Conservation (phyloP, 2,329 filamentous ascomycete species). For the Claviceps humidiphila region DNA sequence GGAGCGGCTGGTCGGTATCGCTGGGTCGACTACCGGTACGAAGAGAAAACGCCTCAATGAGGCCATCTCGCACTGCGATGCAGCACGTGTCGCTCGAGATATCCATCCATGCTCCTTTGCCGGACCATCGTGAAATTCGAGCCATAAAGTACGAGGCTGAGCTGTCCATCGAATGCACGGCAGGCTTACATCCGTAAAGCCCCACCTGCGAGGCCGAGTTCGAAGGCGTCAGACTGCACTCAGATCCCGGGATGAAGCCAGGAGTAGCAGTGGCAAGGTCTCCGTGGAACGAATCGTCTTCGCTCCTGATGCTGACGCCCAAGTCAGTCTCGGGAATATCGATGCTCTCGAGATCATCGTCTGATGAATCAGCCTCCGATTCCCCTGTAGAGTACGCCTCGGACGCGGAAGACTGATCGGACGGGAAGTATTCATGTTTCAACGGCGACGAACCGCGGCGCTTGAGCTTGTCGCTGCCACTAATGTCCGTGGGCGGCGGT, state of each 20-base stretch:
- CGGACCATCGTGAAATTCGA: slow-evolving; percentile 48
- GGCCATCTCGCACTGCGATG: slow-evolving; percentile 42
- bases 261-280: slow-evolving; percentile 17
- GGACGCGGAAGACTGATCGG: slow-evolving; percentile 49
- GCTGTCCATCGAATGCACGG: slow-evolving; percentile 18
- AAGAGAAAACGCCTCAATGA: slow-evolving; percentile 43
- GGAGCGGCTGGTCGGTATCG: slow-evolving; percentile 32
- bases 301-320: slow-evolving; percentile 39
- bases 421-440: slow-evolving; percentile 94
- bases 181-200: slow-evolving; percentile 33
- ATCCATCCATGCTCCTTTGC: slow-evolving; percentile 48
- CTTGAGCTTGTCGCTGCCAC: slow-evolving; percentile 33
- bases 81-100: slow-evolving; percentile 38
- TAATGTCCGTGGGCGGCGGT: slow-evolving; percentile 25
- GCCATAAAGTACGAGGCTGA: slow-evolving; percentile 36
- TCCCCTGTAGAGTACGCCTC: slow-evolving; percentile 37
- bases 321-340: slow-evolving; percentile 46
- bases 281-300: slow-evolving; percentile 9
- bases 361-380: slow-evolving; percentile 33
- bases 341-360: slow-evolving; percentile 45
- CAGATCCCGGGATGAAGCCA: slow-evolving; percentile 32
- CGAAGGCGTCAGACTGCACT: slow-evolving; percentile 60
- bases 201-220: slow-evolving; percentile 67
- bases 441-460: slow-evolving; percentile 80
- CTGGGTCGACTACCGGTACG: slow-evolving; percentile 14